phyloP scores from a whole-genome alignment of 228 moss, liverwort and hornwort species.

The Sphagnum magellanicum region DNA sequence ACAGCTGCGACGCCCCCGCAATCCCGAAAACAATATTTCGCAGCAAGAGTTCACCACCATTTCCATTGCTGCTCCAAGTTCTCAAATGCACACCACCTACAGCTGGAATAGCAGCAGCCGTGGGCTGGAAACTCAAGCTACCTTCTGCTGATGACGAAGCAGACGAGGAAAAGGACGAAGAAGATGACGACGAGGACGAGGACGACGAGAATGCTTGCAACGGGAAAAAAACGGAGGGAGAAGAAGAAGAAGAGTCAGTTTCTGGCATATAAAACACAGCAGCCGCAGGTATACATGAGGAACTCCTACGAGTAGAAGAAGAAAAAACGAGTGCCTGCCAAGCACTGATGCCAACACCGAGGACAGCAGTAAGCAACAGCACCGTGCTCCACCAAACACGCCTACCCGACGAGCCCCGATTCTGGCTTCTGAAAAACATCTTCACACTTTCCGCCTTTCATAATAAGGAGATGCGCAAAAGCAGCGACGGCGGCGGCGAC shows the following conservation, averaged over 20 bases:
- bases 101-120: slow-evolving; percentile 3
- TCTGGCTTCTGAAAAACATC: slow-evolving; percentile 26
- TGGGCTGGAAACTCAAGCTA: slow-evolving; percentile 5
- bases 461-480: neutral
- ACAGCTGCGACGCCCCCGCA: slow-evolving; percentile 93
- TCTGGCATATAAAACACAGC: slow-evolving; percentile 21
- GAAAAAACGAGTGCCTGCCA: slow-evolving; percentile 81
- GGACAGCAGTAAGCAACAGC: slow-evolving; percentile 29
- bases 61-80: slow-evolving; percentile 11
- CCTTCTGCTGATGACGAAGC: too few relatives aligned
- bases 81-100: slow-evolving; percentile 12
- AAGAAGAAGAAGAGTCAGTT: too few relatives aligned
- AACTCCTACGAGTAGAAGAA: slow-evolving; percentile 50
- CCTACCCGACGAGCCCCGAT: slow-evolving; percentile 21
- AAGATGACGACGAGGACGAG: neutral
- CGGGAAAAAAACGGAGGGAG: slow-evolving; percentile 54
- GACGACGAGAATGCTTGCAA: slow-evolving; percentile 21
- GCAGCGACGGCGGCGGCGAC: too few relatives aligned
- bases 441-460: slow-evolving; percentile 2
- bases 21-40: slow-evolving; percentile 88
- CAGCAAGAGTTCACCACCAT: slow-evolving; percentile 29
- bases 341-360: slow-evolving; percentile 52
- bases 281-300: slow-evolving; percentile 27
- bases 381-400: slow-evolving; percentile 54
- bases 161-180: too few relatives aligned